Percentiles rank a stretch among this genome's conserved stretches.
Evolutionary conservation across 2,329 filamentous ascomycete species (phyloP).

Genomic region (Rosellinia necatrix): DNA sequence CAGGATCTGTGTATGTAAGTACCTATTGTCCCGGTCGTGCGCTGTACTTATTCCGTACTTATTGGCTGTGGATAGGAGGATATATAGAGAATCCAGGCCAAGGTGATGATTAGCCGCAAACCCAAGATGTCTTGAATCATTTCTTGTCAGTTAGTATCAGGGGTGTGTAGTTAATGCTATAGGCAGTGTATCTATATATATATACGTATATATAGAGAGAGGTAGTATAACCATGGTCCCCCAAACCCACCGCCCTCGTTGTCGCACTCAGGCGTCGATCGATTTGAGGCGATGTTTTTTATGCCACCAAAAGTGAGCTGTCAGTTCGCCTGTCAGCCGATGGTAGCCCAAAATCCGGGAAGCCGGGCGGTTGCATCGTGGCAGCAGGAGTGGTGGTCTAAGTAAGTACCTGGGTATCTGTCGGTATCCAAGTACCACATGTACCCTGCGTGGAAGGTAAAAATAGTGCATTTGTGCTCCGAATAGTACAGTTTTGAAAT

Average conservation of each 20-base stretch:
- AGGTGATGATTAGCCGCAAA: slow-evolving; percentile 24
- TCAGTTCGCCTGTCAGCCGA: slow-evolving; percentile 20
- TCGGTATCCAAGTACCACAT: no score
- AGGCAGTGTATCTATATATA: no score
- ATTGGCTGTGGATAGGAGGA: no score
- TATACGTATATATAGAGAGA: no score
- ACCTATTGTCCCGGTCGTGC: neutral
- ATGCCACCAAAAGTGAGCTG: slow-evolving; percentile 16
- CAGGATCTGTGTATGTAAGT: neutral
- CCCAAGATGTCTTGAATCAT: slow-evolving; percentile 1
- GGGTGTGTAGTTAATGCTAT: no score
- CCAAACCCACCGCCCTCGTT: slow-evolving; percentile 8
- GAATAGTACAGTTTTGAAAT: no score
- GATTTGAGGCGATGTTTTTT: slow-evolving; percentile 19
- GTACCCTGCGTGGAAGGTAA: no score
- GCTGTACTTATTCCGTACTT: slow-evolving; percentile 8
- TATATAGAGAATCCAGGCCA: slow-evolving; percentile 6
- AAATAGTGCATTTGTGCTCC: no score
- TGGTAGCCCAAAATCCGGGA: slow-evolving; percentile 27
- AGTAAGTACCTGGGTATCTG: neutral
- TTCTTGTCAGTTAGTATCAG: neutral
- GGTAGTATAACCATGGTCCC: no score
- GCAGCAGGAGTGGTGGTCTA: slow-evolving; percentile 13
- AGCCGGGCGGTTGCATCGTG: slow-evolving; percentile 28
- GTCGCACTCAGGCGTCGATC: slow-evolving; percentile 20